A percentile compares a stretch with the other conserved stretches of the same genome.
Evolutionary conservation across 257 asterid genomes (phyloP).

Genomic region (Hygrophila difformis): DNA sequence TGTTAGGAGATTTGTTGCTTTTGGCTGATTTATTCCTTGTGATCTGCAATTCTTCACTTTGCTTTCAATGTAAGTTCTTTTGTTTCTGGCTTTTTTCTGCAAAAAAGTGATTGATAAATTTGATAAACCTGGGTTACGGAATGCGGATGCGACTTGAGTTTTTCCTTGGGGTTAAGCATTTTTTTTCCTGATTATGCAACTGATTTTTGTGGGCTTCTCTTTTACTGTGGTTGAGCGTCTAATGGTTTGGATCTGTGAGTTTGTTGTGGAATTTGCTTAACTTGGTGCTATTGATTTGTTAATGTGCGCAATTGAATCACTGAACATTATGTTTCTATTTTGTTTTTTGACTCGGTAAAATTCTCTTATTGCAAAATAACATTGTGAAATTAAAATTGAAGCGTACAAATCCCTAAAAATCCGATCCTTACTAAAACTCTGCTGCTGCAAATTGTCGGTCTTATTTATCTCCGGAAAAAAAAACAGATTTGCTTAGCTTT

Average conservation of each 20-base stretch:
- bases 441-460: no score
- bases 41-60: constrained; percentile 55
- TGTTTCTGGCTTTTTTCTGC: background rate
- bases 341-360: background rate
- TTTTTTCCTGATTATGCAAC: no score
- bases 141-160: constrained; percentile 11
- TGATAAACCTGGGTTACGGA: constrained; percentile 1
- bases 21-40: constrained; percentile 14
- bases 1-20: constrained; percentile 42
- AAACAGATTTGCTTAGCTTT: no score
- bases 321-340: no score
- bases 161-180: constrained; percentile 1
- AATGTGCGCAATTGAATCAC: no score
- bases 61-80: constrained; percentile 48
- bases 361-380: constrained; percentile 1
- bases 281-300: background rate
- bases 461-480: no score
- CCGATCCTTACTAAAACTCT: constrained; percentile 2
- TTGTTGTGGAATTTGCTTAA: constrained; percentile 7
- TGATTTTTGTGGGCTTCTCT: constrained; percentile 1
- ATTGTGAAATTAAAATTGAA: constrained; percentile 1
- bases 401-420: background rate
- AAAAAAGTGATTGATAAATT: background rate
- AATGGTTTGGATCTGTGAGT: constrained; percentile 28
- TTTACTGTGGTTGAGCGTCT: constrained; percentile 16